Evolutionary conservation across 768 basidiomycete species (phyloP).

Genomic region (Serendipita sp.): DNA sequence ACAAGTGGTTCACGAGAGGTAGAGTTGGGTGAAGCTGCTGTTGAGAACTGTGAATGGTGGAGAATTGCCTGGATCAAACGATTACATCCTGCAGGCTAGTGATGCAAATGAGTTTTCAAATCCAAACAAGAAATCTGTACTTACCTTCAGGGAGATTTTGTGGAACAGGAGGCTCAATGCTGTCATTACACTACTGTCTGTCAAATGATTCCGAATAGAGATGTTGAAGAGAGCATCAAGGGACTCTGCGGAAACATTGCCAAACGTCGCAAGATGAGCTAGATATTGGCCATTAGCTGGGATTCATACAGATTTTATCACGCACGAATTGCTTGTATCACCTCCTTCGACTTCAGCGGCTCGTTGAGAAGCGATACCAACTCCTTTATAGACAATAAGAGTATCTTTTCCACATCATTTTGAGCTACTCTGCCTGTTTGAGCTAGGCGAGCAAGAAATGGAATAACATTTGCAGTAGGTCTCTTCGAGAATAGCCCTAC

Average conservation of each 20-base stretch:
- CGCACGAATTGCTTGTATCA: not conserved
- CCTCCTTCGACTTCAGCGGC: not conserved
- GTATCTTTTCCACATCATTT: not conserved
- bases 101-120: no score
- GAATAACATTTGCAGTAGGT: slow-evolving; percentile 8
- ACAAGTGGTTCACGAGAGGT: slow-evolving; percentile 32
- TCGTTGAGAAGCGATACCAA: slow-evolving; percentile 5
- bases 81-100: not conserved
- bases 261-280: not conserved
- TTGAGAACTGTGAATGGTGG: slow-evolving; percentile 45
- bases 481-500: not conserved
- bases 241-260: not conserved
- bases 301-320: not conserved
- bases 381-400: not conserved
- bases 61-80: slow-evolving; percentile 52
- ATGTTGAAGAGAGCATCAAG: not conserved
- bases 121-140: no score
- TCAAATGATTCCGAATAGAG: not conserved
- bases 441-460: slow-evolving; percentile 17
- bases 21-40: slow-evolving; percentile 7
- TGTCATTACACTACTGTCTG: not conserved
- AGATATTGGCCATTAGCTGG: not conserved
- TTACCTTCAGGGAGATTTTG: no score
- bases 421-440: no score
- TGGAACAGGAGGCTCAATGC: not conserved